phyloP scores from a whole-genome alignment of 2,329 filamentous ascomycete genomes.

The Venturia nashicola region DNA sequence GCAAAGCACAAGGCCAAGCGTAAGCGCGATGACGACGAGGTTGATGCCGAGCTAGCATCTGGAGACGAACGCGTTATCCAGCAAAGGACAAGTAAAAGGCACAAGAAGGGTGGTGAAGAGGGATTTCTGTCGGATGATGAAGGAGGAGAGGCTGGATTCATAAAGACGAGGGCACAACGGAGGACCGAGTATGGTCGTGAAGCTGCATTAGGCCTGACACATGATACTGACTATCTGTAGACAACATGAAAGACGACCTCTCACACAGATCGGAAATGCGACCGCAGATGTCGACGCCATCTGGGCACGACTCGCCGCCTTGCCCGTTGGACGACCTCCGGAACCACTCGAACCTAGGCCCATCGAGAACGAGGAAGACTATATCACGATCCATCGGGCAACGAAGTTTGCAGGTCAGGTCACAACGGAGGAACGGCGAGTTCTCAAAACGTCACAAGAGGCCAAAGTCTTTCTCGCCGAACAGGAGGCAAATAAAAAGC shows the following conservation, averaged over 20 bases:
- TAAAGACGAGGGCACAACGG: conserved; percentile 63
- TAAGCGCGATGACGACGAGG: conserved; percentile 12
- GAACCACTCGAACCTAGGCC: conserved; percentile 13
- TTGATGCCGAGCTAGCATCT: conserved; percentile 32
- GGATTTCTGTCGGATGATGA: conserved; percentile 25
- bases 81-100: conserved; percentile 39
- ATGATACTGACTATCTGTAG: conserved; percentile 19
- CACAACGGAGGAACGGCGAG: conserved; percentile 59
- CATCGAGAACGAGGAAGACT: conserved; percentile 21
- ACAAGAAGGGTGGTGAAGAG: conserved; percentile 18
- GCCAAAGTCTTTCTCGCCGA: conserved; percentile 39
- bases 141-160: conserved; percentile 44
- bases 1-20: conserved; percentile 22
- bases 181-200: conserved; percentile 46
- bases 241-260: conserved; percentile 44
- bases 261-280: conserved; percentile 43
- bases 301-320: conserved; percentile 54
- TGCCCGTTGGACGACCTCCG: conserved; percentile 21
- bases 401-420: conserved; percentile 66
- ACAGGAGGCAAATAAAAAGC: conserved; percentile 15
- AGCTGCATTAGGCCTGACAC: background rate
- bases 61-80: conserved; percentile 61
- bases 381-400: conserved; percentile 54
- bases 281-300: conserved; percentile 61
- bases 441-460: conserved; percentile 44